These are phyloP conservation scores for Nakazawaea anatomiae DNA, from an alignment of 805 yeast species.

Conservation along the genomic window DNA sequence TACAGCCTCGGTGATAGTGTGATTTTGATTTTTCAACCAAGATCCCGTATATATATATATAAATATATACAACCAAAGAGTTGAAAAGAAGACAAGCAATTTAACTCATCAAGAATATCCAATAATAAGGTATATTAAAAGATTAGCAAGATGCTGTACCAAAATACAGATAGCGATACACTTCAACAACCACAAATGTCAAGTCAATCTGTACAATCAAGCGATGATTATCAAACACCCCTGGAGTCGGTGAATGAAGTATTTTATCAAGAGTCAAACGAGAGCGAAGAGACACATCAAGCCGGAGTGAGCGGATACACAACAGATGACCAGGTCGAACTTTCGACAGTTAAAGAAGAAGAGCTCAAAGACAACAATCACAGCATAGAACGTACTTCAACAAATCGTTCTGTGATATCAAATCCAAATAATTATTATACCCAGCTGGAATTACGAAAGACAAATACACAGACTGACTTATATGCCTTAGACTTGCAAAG, in stretches of 20 bases:
- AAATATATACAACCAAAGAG: no score
- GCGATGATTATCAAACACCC: background rate
- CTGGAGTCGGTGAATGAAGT: background rate
- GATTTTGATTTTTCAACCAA: no score
- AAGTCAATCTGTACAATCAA: no score
- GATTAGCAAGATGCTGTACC: no score
- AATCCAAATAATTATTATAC: background rate
- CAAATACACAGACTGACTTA: conserved; percentile 7
- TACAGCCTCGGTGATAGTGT: no score
- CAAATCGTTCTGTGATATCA: background rate
- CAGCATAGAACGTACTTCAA: background rate
- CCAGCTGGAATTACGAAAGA: conserved; percentile 1
- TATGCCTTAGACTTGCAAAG: conserved; percentile 9
- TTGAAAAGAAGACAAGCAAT: no score
- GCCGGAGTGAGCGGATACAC: background rate
- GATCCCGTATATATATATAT: no score
- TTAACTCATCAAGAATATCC: no score
- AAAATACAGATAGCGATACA: no score
- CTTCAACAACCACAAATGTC: background rate
- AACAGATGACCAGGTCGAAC: no score
- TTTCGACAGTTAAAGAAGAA: background rate
- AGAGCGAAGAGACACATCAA: background rate
- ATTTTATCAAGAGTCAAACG: background rate
- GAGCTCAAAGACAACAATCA: background rate
- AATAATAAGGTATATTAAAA: no score